Conservation (phyloP, 2,329 filamentous ascomycete genomes). For the Chalaropsis ovoidea region DNA sequence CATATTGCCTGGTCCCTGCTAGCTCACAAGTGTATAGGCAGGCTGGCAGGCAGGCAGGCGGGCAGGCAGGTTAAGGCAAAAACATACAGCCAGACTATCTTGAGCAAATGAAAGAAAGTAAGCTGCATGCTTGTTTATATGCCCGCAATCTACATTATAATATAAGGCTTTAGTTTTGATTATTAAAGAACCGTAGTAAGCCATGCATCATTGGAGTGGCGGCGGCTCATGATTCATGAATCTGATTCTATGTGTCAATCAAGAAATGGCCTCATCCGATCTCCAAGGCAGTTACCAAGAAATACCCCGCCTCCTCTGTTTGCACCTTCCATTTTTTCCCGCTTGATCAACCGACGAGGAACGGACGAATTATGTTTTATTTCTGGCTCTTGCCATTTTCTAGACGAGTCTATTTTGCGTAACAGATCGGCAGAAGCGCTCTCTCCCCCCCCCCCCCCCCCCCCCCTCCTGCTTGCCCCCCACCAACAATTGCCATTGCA, state of each 20-base stretch:
- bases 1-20: background rate
- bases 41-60: background rate
- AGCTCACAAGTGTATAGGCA: too few species aligned
- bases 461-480: background rate
- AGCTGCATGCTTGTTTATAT: background rate
- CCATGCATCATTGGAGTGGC: too few species aligned
- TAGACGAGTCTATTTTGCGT: slow-evolving; percentile 2
- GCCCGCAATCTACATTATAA: too few species aligned
- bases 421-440: background rate
- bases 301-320: background rate
- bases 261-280: background rate
- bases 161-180: too few species aligned
- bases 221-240: too few species aligned
- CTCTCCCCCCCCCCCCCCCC: background rate
- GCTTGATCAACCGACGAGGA: background rate
- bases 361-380: background rate
- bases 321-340: background rate
- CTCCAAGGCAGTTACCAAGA: background rate
- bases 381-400: background rate
- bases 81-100: too few species aligned
- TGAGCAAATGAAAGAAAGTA: background rate
- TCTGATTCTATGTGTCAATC: background rate
- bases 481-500: background rate
- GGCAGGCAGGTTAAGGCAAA: too few species aligned
- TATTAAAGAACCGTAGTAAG: too few species aligned